phyloP scores from a whole-genome alignment of 495 filamentous ascomycete genomes.

The Talaromyces ruber region DNA sequence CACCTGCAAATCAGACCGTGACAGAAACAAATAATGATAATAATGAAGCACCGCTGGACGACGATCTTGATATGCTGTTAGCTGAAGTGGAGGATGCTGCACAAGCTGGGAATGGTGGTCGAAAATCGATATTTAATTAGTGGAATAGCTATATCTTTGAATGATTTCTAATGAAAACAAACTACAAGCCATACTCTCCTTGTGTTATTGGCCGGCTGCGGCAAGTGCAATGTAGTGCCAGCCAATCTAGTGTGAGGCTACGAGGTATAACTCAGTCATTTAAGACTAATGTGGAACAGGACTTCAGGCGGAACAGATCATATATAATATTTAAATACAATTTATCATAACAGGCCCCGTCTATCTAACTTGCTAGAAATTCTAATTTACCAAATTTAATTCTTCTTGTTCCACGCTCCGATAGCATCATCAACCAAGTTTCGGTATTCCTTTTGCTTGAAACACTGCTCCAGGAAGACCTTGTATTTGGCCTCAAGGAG shows the following conservation, averaged over 20 bases:
- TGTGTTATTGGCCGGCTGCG: background rate
- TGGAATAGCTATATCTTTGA: background rate
- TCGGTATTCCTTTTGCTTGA: constrained; percentile 52
- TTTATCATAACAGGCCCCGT: background rate
- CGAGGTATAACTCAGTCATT: too few relatives aligned
- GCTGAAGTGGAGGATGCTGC: constrained; percentile 4
- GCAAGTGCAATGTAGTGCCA: background rate
- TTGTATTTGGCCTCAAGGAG: constrained; percentile 81
- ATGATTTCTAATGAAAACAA: background rate
- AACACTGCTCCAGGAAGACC: constrained; percentile 54
- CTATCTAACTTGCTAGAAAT: background rate
- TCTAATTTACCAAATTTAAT: background rate
- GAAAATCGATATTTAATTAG: background rate
- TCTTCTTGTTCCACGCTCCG: constrained; percentile 20
- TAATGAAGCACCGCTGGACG: background rate
- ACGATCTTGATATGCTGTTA: constrained; percentile 4
- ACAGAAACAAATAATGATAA: background rate
- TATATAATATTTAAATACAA: background rate
- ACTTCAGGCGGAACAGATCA: too few relatives aligned
- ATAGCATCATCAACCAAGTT: constrained; percentile 57
- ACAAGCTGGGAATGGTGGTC: background rate
- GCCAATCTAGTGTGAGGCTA: too few relatives aligned
- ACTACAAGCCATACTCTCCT: background rate
- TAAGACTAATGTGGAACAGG: too few relatives aligned
- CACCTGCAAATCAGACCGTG: background rate